Conservation (phyloP, 192 early-diverging fungal genomes). For the Backusella psychrophila region DNA sequence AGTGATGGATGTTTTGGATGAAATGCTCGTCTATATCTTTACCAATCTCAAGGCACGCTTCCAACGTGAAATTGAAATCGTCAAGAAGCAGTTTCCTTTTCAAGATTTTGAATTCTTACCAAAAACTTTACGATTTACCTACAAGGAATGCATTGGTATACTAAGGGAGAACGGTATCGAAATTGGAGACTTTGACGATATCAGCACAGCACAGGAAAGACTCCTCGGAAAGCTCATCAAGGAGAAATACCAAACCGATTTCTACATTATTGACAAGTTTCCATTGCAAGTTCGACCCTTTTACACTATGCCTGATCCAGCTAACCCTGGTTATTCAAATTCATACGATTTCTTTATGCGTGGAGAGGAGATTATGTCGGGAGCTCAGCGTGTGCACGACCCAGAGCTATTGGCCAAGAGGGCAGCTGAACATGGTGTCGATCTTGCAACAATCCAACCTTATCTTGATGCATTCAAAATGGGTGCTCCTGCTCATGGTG, state of each 20-base stretch:
- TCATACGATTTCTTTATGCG: slow-evolving; percentile 99
- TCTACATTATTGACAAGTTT: slow-evolving; percentile 99
- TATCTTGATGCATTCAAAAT: slow-evolving; percentile 96
- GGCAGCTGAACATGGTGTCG: slow-evolving; percentile 71
- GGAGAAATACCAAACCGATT: slow-evolving; percentile 97
- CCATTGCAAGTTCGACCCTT: slow-evolving; percentile 93
- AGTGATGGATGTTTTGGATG: slow-evolving; percentile 90
- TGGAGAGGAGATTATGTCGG: slow-evolving; percentile 98
- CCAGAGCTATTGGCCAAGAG: slow-evolving; percentile 75
- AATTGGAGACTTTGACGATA: slow-evolving; percentile 91
- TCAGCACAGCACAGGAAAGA: slow-evolving; percentile 85
- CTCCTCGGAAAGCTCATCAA: slow-evolving; percentile 84
- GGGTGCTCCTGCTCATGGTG: slow-evolving; percentile 95
- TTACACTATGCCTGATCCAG: slow-evolving; percentile 99
- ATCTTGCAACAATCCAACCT: slow-evolving; percentile 76
- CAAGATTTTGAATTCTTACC: slow-evolving; percentile 85
- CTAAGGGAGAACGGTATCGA: slow-evolving; percentile 84
- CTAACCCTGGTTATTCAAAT: slow-evolving; percentile 87
- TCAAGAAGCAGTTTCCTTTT: slow-evolving; percentile 89
- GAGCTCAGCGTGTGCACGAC: slow-evolving; percentile 99
- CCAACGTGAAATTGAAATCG: slow-evolving; percentile 80
- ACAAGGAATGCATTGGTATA: slow-evolving; percentile 84
- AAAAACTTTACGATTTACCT: slow-evolving; percentile 85
- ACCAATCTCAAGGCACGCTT: slow-evolving; percentile 81
- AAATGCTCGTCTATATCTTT: slow-evolving; percentile 91